Percentiles rank a stretch among this genome's conserved stretches.
phyloP scores from a whole-genome alignment of 352 stramenopile species.

The Globisporangium barbulae region DNA sequence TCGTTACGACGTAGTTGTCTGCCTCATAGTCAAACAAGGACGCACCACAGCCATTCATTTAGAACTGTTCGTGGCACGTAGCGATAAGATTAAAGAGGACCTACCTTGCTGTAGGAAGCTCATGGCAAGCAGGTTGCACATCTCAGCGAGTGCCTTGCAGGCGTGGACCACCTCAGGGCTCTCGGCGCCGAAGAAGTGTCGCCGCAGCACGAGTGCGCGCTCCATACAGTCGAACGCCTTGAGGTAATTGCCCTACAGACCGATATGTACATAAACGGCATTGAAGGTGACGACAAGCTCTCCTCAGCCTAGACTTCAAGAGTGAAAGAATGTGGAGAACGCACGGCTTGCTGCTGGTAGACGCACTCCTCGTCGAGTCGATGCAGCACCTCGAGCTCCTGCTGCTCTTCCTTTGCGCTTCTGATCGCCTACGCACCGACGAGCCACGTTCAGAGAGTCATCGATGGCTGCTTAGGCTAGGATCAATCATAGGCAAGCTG shows the following conservation, averaged over 20 bases:
- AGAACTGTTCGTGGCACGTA: not conserved
- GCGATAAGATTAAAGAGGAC: not conserved
- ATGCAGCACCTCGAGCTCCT: slow-evolving; percentile 88
- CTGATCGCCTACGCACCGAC: slow-evolving; percentile 20
- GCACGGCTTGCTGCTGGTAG: slow-evolving; percentile 77
- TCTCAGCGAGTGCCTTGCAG: slow-evolving; percentile 89
- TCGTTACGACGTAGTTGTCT: slow-evolving; percentile 88
- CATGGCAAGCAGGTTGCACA: slow-evolving; percentile 94
- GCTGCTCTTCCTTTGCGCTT: slow-evolving; percentile 47
- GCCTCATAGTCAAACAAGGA: not conserved
- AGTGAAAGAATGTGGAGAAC: not conserved
- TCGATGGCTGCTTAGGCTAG: too few relatives aligned
- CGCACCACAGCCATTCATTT: not conserved
- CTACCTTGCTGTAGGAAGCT: slow-evolving; percentile 89
- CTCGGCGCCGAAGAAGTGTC: slow-evolving; percentile 91
- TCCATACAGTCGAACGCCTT: slow-evolving; percentile 93
- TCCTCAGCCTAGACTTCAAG: not conserved
- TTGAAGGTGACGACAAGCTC: not conserved
- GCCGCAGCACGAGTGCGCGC: slow-evolving; percentile 84
- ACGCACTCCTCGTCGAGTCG: slow-evolving; percentile 89
- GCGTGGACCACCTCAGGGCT: slow-evolving; percentile 81
- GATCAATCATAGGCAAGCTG: not conserved
- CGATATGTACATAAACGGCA: not conserved
- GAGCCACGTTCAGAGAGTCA: too few relatives aligned
- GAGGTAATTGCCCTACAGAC: slow-evolving; percentile 84